Conservation (phyloP, 495 filamentous ascomycete species). For the Immersiella caudata region DNA sequence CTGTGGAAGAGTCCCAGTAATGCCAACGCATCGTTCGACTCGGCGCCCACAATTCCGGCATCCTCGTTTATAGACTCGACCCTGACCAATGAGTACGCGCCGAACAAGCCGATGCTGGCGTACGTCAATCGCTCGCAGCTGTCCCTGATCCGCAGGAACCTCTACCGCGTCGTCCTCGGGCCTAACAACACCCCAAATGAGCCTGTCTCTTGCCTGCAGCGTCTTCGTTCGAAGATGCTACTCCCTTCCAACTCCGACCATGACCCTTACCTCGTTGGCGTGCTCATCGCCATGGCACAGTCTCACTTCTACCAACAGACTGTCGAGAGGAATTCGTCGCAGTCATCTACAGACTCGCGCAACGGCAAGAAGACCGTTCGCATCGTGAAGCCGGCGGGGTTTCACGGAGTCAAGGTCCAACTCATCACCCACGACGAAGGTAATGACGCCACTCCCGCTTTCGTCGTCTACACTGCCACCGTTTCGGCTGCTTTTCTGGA, state of each 20-base stretch:
- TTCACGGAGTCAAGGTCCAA: slow-evolving; percentile 44
- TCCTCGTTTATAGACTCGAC: slow-evolving; percentile 28
- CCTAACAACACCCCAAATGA: slow-evolving; percentile 36
- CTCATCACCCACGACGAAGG: slow-evolving; percentile 45
- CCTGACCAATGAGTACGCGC: slow-evolving; percentile 19
- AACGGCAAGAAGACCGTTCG: slow-evolving; percentile 18
- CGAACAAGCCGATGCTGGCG: slow-evolving; percentile 41
- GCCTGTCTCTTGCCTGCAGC: slow-evolving; percentile 41
- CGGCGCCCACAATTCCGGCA: slow-evolving; percentile 36
- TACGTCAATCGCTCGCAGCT: slow-evolving; percentile 46
- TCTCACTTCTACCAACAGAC: slow-evolving; percentile 41
- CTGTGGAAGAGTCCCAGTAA: slow-evolving; percentile 39
- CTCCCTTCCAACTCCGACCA: slow-evolving; percentile 43
- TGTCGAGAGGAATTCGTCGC: slow-evolving; percentile 21
- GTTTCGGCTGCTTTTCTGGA: slow-evolving; percentile 43
- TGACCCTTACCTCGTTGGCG: slow-evolving; percentile 47
- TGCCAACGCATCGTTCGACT: slow-evolving; percentile 39
- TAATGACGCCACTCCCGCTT: slow-evolving; percentile 35
- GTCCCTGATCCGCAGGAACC: slow-evolving; percentile 35
- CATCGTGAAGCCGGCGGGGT: slow-evolving; percentile 24
- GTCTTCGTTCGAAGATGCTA: slow-evolving; percentile 42
- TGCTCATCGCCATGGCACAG: slow-evolving; percentile 52
- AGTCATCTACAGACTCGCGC: slow-evolving; percentile 24
- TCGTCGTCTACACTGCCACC: slow-evolving; percentile 48
- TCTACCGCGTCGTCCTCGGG: slow-evolving; percentile 35